Evolutionary conservation across 73 alveolate species (phyloP).

Genomic region (Paramecium biaurelia): DNA sequence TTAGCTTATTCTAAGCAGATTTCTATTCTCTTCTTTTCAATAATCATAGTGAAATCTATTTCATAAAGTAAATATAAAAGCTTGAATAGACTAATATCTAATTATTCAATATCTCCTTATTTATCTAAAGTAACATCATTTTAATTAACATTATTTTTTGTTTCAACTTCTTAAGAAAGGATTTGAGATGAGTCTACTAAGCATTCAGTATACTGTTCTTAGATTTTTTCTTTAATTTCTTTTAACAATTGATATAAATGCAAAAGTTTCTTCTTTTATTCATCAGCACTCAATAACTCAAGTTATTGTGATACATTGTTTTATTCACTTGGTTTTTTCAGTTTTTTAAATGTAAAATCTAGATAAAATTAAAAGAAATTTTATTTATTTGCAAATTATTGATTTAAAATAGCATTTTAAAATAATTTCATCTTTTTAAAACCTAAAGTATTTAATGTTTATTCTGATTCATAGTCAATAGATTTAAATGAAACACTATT

Average conservation of each 20-base stretch:
- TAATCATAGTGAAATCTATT: background rate
- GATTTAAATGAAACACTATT: background rate
- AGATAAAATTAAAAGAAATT: background rate
- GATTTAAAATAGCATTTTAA: background rate
- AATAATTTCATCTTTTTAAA: too few species aligned
- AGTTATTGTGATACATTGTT: background rate
- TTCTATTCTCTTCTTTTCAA: background rate
- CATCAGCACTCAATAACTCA: background rate
- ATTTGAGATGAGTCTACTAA: background rate
- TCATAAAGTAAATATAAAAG: background rate
- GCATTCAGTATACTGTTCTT: background rate
- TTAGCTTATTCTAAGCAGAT: background rate
- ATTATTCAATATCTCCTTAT: background rate
- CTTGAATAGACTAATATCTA: background rate
- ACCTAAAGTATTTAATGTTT: background rate
- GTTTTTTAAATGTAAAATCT: background rate
- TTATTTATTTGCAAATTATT: too few species aligned
- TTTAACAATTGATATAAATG: background rate
- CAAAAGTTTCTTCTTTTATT: background rate
- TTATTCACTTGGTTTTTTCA: background rate
- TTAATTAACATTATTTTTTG: background rate
- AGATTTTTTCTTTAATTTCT: background rate
- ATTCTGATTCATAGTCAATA: background rate
- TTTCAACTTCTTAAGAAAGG: background rate
- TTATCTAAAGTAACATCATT: too few species aligned